phyloP scores from a whole-genome alignment of 768 basidiomycete genomes.

The Cyclocybe cylindracea region DNA sequence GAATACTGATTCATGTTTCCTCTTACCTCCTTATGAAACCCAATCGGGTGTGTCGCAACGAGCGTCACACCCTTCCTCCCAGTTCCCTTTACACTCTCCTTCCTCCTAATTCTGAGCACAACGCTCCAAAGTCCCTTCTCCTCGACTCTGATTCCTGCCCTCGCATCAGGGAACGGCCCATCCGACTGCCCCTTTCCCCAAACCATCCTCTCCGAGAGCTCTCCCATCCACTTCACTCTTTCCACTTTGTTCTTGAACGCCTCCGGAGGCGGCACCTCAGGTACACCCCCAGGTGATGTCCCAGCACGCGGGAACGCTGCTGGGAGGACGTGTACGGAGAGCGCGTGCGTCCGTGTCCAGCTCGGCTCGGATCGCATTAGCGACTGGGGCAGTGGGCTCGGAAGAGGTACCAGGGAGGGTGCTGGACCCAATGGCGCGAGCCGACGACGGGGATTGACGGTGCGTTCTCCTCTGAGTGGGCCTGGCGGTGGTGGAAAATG shows the following conservation, averaged over 20 bases:
- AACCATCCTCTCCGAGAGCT: conserved; percentile 11
- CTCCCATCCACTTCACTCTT: conserved; percentile 19
- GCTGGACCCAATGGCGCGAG: conserved; percentile 17
- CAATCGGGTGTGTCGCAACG: conserved; percentile 23
- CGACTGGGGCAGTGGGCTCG: conserved; percentile 10
- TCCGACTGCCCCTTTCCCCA: conserved; percentile 18
- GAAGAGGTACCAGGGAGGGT: conserved; percentile 12
- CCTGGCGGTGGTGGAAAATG: conserved; percentile 16
- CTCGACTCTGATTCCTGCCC: conserved; percentile 4
- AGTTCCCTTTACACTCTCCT: conserved; percentile 4
- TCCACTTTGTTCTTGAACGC: conserved; percentile 14
- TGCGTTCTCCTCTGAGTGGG: conserved; percentile 13
- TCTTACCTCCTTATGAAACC: conserved; percentile 27
- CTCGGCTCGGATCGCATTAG: conserved; percentile 11
- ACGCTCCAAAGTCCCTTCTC: conserved; percentile 22
- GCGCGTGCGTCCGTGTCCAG: conserved; percentile 21
- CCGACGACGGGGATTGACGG: conserved; percentile 16
- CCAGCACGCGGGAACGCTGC: conserved; percentile 22
- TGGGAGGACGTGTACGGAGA: conserved; percentile 22
- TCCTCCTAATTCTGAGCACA: conserved; percentile 21
- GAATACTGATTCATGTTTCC: neutral
- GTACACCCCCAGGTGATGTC: conserved; percentile 14
- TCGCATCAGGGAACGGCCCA: conserved; percentile 15
- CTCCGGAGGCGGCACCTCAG: conserved; percentile 13
- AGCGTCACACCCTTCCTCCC: conserved; percentile 21